Evolutionary conservation across 179 eudicot genomes (phyloP).

Genomic region (Nepenthes alata): DNA sequence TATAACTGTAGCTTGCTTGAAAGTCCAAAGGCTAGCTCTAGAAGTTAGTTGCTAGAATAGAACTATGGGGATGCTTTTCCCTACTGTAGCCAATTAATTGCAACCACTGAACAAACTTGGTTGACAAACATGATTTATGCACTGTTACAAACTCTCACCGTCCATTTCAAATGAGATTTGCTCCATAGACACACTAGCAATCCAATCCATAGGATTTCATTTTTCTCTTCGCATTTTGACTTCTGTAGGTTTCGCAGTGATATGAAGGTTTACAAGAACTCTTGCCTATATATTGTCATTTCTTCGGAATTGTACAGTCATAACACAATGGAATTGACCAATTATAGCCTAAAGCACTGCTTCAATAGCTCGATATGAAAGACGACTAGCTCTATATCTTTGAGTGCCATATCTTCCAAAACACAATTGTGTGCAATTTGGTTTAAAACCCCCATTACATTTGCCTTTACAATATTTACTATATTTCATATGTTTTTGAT

Average conservation of each 20-base stretch:
- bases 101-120: too few species aligned
- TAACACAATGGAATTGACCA: slow-evolving; percentile 4
- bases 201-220: too few species aligned
- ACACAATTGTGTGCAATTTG: slow-evolving; percentile 1
- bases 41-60: too few species aligned
- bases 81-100: too few species aligned
- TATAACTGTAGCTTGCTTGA: too few species aligned
- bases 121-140: too few species aligned
- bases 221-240: background rate
- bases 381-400: slow-evolving; percentile 6
- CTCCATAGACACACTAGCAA: too few species aligned
- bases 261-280: background rate
- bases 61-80: too few species aligned
- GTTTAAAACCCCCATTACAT: slow-evolving; percentile 11
- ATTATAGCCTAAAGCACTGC: slow-evolving; percentile 5
- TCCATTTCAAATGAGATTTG: too few species aligned
- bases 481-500: background rate
- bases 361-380: slow-evolving; percentile 10
- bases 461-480: slow-evolving; percentile 6
- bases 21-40: too few species aligned
- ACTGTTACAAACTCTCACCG: too few species aligned
- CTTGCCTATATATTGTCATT: background rate
- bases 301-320: background rate
- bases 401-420: slow-evolving; percentile 8
- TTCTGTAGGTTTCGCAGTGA: background rate